phyloP scores from a whole-genome alignment of 2,329 filamentous ascomycete genomes.

The Clonostachys solani region DNA sequence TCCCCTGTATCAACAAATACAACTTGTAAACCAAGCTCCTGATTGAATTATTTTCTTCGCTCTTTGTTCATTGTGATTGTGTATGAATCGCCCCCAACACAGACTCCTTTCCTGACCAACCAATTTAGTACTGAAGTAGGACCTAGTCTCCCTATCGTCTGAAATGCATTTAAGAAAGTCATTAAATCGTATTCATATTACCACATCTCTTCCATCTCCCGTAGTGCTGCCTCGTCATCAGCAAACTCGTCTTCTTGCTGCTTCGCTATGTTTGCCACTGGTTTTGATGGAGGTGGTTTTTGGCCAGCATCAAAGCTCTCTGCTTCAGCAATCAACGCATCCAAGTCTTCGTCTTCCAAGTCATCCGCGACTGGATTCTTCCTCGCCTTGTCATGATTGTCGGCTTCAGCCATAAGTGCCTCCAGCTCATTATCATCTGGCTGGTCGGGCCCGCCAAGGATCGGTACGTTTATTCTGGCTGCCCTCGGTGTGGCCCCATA shows the following conservation, averaged over 20 bases:
- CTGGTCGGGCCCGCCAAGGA: constrained; percentile 8
- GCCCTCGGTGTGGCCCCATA: constrained; percentile 48
- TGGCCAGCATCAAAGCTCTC: constrained; percentile 16
- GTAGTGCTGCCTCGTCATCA: constrained; percentile 66
- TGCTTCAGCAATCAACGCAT: constrained; percentile 48
- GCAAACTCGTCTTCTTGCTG: constrained; percentile 36
- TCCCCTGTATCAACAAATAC: too few relatives aligned
- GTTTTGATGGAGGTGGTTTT: constrained; percentile 1
- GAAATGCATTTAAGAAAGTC: too few relatives aligned
- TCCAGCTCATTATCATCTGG: constrained; percentile 47
- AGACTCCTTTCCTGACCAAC: too few relatives aligned
- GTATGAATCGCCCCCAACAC: too few relatives aligned
- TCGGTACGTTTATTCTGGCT: constrained; percentile 11
- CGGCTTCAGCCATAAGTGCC: constrained; percentile 47
- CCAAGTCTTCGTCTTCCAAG: constrained; percentile 43
- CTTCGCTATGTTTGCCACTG: background rate
- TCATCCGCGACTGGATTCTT: constrained; percentile 21
- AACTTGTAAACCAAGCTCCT: too few relatives aligned
- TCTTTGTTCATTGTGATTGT: too few relatives aligned
- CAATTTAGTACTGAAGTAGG: too few relatives aligned
- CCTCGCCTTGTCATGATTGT: constrained; percentile 12
- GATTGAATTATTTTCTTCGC: too few relatives aligned
- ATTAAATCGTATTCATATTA: too few relatives aligned
- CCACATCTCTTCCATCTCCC: constrained; percentile 41
- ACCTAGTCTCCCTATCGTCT: too few relatives aligned